Evolutionary conservation across 2,329 filamentous ascomycete genomes (phyloP).

Genomic region (Pleomassaria siparia): DNA sequence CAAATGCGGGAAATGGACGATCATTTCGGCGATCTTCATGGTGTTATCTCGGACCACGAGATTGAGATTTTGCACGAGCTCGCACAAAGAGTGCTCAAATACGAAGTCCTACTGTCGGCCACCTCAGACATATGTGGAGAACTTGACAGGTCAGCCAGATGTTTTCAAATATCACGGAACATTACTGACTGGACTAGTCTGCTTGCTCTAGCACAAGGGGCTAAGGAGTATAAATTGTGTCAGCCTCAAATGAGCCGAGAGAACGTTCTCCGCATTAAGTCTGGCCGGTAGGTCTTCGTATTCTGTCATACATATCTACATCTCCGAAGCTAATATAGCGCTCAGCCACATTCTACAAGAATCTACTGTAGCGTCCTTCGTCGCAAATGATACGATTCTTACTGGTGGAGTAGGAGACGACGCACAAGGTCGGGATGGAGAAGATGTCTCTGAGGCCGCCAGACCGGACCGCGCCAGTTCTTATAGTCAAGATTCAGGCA

Average conservation of each 20-base stretch:
- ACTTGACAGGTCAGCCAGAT: constrained; percentile 62
- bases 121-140: constrained; percentile 85
- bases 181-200: constrained; percentile 54
- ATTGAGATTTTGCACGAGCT: constrained; percentile 84
- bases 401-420: constrained; percentile 54
- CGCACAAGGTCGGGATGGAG: background rate
- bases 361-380: constrained; percentile 74
- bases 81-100: constrained; percentile 67
- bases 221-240: constrained; percentile 70
- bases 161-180: background rate
- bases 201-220: constrained; percentile 76
- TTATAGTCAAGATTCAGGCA: constrained; percentile 3
- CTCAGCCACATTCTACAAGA: constrained; percentile 79
- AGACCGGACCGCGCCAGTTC: constrained; percentile 6
- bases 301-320: constrained; percentile 1
- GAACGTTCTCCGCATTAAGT: constrained; percentile 72
- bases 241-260: constrained; percentile 68
- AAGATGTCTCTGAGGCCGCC: background rate
- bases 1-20: constrained; percentile 80
- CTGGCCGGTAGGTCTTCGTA: constrained; percentile 61
- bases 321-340: constrained; percentile 7
- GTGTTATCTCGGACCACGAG: constrained; percentile 84
- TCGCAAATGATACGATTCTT: constrained; percentile 78
- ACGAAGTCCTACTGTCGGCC: constrained; percentile 64
- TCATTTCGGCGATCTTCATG: constrained; percentile 81